These are phyloP conservation scores for Ruellia speciosa DNA, from an alignment of 305 asterid genomes.

Conservation along the genomic window DNA sequence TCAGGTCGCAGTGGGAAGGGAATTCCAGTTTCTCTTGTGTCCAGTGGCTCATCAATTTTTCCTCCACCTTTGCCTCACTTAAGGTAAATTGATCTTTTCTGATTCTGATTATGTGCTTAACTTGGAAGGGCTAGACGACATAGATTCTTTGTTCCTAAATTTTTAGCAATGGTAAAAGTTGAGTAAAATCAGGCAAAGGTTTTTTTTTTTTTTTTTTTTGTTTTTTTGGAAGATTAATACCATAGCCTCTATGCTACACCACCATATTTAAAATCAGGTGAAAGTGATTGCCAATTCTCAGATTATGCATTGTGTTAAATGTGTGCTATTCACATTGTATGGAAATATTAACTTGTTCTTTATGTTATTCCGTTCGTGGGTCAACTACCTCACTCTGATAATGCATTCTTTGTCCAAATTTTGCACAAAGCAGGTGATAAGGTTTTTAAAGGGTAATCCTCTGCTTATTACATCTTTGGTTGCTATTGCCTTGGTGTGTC, in stretches of 20 bases:
- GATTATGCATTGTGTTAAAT: neutral
- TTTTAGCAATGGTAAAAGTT: conserved; percentile 17
- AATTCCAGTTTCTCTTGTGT: conserved; percentile 36
- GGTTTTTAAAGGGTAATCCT: conserved; percentile 38
- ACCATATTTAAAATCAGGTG: neutral
- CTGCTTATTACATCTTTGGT: conserved; percentile 48
- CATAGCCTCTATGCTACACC: too few relatives aligned
- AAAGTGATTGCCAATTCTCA: neutral
- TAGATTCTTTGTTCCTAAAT: conserved; percentile 1
- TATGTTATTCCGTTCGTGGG: neutral
- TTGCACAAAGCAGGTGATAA: conserved; percentile 38
- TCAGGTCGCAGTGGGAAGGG: conserved; percentile 73
- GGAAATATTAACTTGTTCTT: neutral
- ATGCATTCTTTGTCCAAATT: conserved; percentile 5
- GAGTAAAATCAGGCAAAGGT: conserved; percentile 5
- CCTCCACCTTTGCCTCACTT: conserved; percentile 43
- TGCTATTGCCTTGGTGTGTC: conserved; percentile 58
- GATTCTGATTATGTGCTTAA: neutral
- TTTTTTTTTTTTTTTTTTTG: too few relatives aligned
- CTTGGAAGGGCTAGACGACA: conserved; percentile 5
- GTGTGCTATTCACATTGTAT: neutral
- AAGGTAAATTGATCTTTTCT: conserved; percentile 48
- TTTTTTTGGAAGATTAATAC: too few relatives aligned
- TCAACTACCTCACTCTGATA: neutral
- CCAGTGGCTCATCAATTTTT: conserved; percentile 41